These are phyloP conservation scores for Inonotus obliquus DNA, from an alignment of 1,284 basidiomycete species.

Conservation along the genomic window DNA sequence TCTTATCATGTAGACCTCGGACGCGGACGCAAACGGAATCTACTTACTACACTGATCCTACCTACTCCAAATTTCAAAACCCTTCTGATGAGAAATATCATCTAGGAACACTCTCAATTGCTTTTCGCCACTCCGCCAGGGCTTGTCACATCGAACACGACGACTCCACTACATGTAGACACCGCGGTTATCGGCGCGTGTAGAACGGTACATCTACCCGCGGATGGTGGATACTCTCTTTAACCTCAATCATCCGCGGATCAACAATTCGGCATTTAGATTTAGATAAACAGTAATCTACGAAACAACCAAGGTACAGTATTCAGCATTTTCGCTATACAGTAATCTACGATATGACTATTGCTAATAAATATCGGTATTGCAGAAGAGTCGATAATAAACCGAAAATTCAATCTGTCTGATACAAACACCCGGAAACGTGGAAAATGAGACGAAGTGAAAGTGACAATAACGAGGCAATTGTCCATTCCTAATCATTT, in stretches of 20 bases:
- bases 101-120: too few relatives aligned
- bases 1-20: too few relatives aligned
- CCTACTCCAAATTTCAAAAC: too few relatives aligned
- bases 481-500: constrained; percentile 14
- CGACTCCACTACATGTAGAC: not conserved
- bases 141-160: too few relatives aligned
- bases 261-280: not conserved
- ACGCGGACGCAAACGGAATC: too few relatives aligned
- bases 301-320: not conserved
- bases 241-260: not conserved
- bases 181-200: not conserved
- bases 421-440: not conserved
- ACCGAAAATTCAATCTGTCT: not conserved
- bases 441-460: not conserved
- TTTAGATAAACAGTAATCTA: not conserved
- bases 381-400: not conserved
- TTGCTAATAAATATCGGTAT: not conserved
- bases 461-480: not conserved
- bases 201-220: not conserved
- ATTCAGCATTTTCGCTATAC: not conserved
- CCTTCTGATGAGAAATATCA: too few relatives aligned
- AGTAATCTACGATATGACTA: not conserved
- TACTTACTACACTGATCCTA: too few relatives aligned
- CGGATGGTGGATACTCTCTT: too few relatives aligned
- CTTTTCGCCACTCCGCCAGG: too few relatives aligned